A percentile compares a stretch with the other conserved stretches of the same genome.
phyloP scores from a whole-genome alignment of 2,329 filamentous ascomycete genomes.

The Chrysoporthe austroafricana region DNA sequence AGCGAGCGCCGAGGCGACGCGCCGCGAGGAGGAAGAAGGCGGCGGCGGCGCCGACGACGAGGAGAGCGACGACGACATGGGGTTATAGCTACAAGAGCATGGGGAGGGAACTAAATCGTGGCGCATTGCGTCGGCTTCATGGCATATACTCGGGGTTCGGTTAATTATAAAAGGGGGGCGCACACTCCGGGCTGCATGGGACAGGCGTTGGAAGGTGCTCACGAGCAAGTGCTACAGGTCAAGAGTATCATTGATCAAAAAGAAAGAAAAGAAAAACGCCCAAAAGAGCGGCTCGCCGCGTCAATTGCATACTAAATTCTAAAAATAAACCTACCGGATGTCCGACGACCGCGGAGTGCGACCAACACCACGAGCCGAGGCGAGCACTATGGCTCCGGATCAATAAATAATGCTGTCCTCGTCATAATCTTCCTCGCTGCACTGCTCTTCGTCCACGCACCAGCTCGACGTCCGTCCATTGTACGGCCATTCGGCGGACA shows the following conservation, averaged over 20 bases:
- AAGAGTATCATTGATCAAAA: not conserved
- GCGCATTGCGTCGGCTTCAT: constrained; percentile 15
- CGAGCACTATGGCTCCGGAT: not conserved
- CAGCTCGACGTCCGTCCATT: not conserved
- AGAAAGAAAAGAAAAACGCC: not conserved
- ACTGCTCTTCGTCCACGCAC: not conserved
- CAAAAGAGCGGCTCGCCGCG: not conserved
- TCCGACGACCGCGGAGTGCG: not conserved
- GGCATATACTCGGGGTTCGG: constrained; percentile 15
- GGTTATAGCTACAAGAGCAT: constrained; percentile 32
- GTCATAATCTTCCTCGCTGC: constrained; percentile 7
- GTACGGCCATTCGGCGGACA: not conserved
- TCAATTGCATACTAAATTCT: not conserved
- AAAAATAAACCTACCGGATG: not conserved
- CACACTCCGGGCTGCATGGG: constrained; percentile 22
- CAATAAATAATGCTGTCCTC: constrained; percentile 3
- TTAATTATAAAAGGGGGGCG: not conserved
- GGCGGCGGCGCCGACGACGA: constrained; percentile 66
- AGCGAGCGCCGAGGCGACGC: constrained; percentile 75
- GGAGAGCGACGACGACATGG: constrained; percentile 58
- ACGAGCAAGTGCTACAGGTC: not conserved
- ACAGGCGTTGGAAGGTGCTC: constrained; percentile 23
- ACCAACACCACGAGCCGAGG: not conserved
- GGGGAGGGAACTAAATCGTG: not conserved
- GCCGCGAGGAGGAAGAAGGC: constrained; percentile 74